phyloP scores from a whole-genome alignment of 106 monocot species.

The Platanthera guangdongensis region DNA sequence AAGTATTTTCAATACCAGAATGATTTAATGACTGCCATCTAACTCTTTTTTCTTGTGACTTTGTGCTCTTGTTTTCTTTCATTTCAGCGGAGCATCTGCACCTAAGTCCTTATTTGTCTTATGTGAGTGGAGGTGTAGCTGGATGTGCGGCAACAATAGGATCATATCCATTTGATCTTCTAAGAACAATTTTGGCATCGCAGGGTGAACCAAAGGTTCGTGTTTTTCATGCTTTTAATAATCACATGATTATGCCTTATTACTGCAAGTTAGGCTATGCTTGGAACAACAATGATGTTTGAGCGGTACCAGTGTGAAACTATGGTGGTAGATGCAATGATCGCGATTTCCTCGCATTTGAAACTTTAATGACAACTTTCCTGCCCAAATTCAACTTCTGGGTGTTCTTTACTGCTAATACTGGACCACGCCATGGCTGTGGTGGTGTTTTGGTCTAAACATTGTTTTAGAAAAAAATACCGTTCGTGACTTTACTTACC shows the following conservation, averaged over 20 bases:
- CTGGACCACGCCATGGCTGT: too few species aligned
- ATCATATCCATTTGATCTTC: constrained; percentile 97
- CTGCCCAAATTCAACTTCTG: too few species aligned
- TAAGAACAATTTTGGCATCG: constrained; percentile 92
- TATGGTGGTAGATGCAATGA: too few species aligned
- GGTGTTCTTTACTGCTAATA: too few species aligned
- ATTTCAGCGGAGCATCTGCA: constrained; percentile 69
- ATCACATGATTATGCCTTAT: not conserved
- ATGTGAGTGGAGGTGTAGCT: constrained; percentile 85
- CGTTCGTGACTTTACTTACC: too few species aligned
- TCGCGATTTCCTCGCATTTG: too few species aligned
- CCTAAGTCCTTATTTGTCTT: constrained; percentile 82
- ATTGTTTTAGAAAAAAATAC: too few species aligned
- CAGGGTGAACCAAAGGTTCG: constrained; percentile 98
- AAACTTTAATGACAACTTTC: too few species aligned
- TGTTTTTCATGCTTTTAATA: constrained; percentile 7
- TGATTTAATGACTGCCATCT: not conserved
- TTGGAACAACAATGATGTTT: too few species aligned
- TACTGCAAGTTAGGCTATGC: not conserved
- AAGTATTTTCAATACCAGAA: not conserved
- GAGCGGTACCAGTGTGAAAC: too few species aligned
- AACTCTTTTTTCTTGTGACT: constrained; percentile 2
- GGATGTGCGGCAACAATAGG: constrained; percentile 97
- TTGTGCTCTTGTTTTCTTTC: constrained; percentile 6
- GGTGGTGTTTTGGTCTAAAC: too few species aligned